Percentiles rank a stretch among this genome's conserved stretches.
phyloP scores from a whole-genome alignment of 495 filamentous ascomycete genomes.

The Penicillium desertorum region DNA sequence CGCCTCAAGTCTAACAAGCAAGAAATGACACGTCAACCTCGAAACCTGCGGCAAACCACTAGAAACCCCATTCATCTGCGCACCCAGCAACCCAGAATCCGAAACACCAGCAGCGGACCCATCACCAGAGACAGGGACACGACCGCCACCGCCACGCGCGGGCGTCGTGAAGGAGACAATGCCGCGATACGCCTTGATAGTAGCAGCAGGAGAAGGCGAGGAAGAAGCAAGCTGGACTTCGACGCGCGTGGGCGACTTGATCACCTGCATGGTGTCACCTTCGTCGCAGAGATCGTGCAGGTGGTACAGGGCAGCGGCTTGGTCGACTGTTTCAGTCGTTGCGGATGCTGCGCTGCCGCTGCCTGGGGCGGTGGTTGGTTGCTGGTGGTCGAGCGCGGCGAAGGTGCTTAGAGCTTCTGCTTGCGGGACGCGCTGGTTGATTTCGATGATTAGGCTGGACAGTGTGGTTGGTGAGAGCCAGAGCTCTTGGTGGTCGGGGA shows the following conservation, averaged over 20 bases:
- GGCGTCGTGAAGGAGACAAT: conserved; percentile 33
- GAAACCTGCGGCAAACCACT: conserved; percentile 11
- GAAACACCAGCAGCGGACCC: conserved; percentile 9
- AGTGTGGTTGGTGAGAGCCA: conserved; percentile 77
- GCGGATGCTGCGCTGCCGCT: conserved; percentile 28
- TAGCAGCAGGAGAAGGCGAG: conserved; percentile 8
- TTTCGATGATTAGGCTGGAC: conserved; percentile 83
- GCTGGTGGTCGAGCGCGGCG: conserved; percentile 25
- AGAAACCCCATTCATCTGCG: conserved; percentile 4
- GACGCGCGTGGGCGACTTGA: conserved; percentile 39
- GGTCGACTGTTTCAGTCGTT: conserved; percentile 51
- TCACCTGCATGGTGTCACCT: conserved; percentile 56
- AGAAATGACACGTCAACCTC: conserved; percentile 35
- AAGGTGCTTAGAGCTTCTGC: conserved; percentile 37
- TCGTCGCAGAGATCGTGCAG: conserved; percentile 72
- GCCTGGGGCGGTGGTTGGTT: conserved; percentile 20
- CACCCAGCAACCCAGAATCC: conserved; percentile 11
- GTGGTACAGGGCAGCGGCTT: conserved; percentile 68
- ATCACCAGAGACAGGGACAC: conserved; percentile 5
- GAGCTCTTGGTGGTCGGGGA: conserved; percentile 94
- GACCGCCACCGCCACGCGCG: conserved; percentile 16
- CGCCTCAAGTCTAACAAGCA: conserved; percentile 68
- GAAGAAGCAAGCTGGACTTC: conserved; percentile 35
- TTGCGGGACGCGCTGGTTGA: conserved; percentile 66
- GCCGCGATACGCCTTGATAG: conserved; percentile 33